Evolutionary conservation across 1,284 basidiomycete genomes (phyloP).

Genomic region (Apiotrichum sp.): DNA sequence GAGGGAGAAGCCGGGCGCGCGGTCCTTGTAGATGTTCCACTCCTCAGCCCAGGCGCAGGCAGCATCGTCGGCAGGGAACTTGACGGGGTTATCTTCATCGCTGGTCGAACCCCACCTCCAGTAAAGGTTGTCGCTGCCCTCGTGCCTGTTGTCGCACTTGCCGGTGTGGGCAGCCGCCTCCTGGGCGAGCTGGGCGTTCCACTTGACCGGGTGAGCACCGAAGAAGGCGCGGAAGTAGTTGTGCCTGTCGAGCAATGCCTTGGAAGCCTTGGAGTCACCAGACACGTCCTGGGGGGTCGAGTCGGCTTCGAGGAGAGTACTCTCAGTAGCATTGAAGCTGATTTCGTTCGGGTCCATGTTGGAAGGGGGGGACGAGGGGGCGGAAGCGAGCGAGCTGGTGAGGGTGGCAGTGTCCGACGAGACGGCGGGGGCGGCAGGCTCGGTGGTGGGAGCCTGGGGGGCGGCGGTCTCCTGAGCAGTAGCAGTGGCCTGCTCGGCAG

Average conservation of each 20-base stretch:
- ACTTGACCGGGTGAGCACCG: not conserved
- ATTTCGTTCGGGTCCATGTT: too few relatives aligned
- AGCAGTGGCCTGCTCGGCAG: too few relatives aligned
- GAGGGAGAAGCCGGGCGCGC: slow-evolving; percentile 19
- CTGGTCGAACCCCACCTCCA: not conserved
- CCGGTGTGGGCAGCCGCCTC: not conserved
- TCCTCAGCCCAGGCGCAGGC: slow-evolving; percentile 9
- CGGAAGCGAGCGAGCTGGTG: too few relatives aligned
- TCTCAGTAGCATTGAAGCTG: too few relatives aligned
- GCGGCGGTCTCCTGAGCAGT: too few relatives aligned
- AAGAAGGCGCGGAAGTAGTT: slow-evolving; percentile 14
- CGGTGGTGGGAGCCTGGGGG: not conserved
- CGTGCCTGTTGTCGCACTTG: slow-evolving; percentile 1
- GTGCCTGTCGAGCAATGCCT: slow-evolving; percentile 9
- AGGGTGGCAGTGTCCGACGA: too few relatives aligned
- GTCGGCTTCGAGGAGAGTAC: too few relatives aligned
- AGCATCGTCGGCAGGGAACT: not conserved
- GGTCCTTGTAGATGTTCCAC: slow-evolving; percentile 16
- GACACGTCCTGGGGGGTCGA: not conserved
- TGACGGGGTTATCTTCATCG: too few relatives aligned
- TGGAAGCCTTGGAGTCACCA: slow-evolving; percentile 1
- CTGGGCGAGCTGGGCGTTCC: slow-evolving; percentile 6
- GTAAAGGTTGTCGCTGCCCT: slow-evolving; percentile 8
- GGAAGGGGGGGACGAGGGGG: not conserved
- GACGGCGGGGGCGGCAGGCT: too few relatives aligned